A percentile compares a stretch with the other conserved stretches of the same genome.
These are phyloP conservation scores for Chaetomium fimeti DNA, from an alignment of 495 filamentous ascomycete species.

Conservation along the genomic window DNA sequence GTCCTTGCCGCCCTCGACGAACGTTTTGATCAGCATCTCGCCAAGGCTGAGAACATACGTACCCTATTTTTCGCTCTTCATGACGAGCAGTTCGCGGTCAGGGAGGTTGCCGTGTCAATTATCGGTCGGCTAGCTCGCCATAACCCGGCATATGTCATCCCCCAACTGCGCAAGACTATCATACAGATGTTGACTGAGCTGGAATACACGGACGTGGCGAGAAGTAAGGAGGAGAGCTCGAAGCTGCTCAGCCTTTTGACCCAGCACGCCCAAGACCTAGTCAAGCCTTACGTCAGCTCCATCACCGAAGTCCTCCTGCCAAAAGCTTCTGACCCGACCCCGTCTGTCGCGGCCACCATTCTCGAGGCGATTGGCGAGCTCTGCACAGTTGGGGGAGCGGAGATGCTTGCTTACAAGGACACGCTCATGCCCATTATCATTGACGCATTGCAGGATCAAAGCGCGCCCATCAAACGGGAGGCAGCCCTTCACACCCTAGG, in stretches of 20 bases:
- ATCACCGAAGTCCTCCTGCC: conserved; percentile 89
- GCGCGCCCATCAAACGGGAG: conserved; percentile 82
- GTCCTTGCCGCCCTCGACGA: conserved; percentile 86
- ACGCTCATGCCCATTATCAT: conserved; percentile 93
- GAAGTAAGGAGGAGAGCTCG: conserved; percentile 93
- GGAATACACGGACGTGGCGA: conserved; percentile 88
- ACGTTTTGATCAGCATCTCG: conserved; percentile 91
- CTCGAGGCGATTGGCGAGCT: conserved; percentile 90
- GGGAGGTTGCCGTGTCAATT: conserved; percentile 92
- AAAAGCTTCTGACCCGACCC: conserved; percentile 77
- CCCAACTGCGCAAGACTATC: conserved; percentile 85
- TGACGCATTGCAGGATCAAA: conserved; percentile 86
- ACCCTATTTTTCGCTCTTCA: conserved; percentile 96
- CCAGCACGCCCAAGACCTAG: conserved; percentile 82
- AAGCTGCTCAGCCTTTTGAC: conserved; percentile 90
- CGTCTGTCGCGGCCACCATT: conserved; percentile 87
- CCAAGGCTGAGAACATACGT: conserved; percentile 92
- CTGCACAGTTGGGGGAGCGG: conserved; percentile 84
- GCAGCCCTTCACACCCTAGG: conserved; percentile 88
- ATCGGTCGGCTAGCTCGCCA: conserved; percentile 87
- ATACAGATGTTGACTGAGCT: conserved; percentile 95
- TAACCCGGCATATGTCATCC: conserved; percentile 97
- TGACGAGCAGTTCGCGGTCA: conserved; percentile 85
- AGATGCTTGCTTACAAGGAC: conserved; percentile 84
- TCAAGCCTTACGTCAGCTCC: conserved; percentile 92